These are phyloP conservation scores for Talaromyces sp. DNA, from an alignment of 2,329 filamentous ascomycete genomes.

Conservation along the genomic window DNA sequence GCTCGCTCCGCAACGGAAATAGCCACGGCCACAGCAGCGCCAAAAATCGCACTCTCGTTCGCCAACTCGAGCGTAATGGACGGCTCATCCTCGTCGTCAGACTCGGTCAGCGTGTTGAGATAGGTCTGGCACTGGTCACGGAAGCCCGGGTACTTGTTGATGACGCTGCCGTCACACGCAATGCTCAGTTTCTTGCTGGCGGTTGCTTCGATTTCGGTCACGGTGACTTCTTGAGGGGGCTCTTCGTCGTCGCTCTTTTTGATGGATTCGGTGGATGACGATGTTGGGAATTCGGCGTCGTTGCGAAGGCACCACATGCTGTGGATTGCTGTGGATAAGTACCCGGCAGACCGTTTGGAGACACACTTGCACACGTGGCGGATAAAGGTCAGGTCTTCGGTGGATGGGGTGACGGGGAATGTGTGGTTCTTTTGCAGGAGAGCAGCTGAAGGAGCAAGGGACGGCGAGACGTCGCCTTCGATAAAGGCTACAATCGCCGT, in stretches of 20 bases:
- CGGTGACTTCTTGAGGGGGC: constrained; percentile 24
- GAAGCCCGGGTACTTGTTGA: constrained; percentile 48
- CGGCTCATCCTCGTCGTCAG: constrained; percentile 11
- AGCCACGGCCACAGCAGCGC: constrained; percentile 43
- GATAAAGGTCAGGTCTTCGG: constrained; percentile 51
- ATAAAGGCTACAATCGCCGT: constrained; percentile 54
- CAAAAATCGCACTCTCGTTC: constrained; percentile 40
- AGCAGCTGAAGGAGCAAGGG: constrained; percentile 33
- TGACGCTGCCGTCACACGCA: constrained; percentile 48
- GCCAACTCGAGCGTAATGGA: constrained; percentile 37
- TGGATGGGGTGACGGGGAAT: constrained; percentile 39
- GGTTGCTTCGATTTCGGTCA: constrained; percentile 25
- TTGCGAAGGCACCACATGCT: constrained; percentile 54
- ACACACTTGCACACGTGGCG: constrained; percentile 48
- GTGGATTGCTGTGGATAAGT: constrained; percentile 58
- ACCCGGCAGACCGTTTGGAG: constrained; percentile 54
- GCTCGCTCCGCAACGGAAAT: constrained; percentile 30
- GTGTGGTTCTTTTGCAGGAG: constrained; percentile 49
- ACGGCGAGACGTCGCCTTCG: constrained; percentile 41
- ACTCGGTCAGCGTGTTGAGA: constrained; percentile 34
- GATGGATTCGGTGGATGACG: constrained; percentile 10
- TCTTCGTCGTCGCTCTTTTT: constrained; percentile 18
- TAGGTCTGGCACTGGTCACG: constrained; percentile 38
- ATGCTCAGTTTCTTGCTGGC: constrained; percentile 34
- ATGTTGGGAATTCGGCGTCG: constrained; percentile 37